Evolutionary conservation across 1,284 basidiomycete genomes (phyloP).

Genomic region (Ganoderma sinense): DNA sequence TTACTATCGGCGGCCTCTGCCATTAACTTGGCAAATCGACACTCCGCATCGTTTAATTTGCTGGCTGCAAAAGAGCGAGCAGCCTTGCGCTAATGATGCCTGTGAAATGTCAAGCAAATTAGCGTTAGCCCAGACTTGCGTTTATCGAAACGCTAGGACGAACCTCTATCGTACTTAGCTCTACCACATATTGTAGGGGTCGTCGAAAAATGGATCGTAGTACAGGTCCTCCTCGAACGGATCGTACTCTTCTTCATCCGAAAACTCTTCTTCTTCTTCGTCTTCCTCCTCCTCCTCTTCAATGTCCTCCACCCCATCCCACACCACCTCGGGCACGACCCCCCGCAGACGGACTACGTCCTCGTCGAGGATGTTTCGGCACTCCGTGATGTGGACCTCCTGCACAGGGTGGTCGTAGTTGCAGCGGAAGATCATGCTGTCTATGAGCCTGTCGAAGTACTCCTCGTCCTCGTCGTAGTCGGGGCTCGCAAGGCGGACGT

Average conservation of each 20-base stretch:
- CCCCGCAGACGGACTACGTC: constrained; percentile 17
- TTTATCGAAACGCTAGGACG: neutral
- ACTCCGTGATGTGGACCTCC: constrained; percentile 10
- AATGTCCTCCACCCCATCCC: constrained; percentile 18
- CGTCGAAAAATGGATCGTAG: neutral
- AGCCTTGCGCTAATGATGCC: neutral
- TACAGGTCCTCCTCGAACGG: constrained; percentile 5
- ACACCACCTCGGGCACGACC: constrained; percentile 19
- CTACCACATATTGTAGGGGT: neutral
- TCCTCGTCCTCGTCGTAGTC: constrained; percentile 12
- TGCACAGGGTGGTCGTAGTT: constrained; percentile 17
- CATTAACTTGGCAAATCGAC: no score
- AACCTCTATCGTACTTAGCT: neutral
- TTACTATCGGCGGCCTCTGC: no score
- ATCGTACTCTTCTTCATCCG: neutral
- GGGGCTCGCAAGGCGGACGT: constrained; percentile 6
- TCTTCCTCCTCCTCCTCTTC: constrained; percentile 13
- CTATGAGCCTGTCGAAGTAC: constrained; percentile 16
- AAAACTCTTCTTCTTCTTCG: constrained; percentile 11
- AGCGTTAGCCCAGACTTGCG: neutral
- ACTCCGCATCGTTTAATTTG: neutral
- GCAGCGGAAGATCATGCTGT: constrained; percentile 21
- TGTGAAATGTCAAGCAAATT: neutral
- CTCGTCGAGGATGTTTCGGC: constrained; percentile 12
- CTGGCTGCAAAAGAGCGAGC: neutral